Evolutionary conservation across 768 basidiomycete genomes (phyloP).

Genomic region (Pisolithus microcarpus): DNA sequence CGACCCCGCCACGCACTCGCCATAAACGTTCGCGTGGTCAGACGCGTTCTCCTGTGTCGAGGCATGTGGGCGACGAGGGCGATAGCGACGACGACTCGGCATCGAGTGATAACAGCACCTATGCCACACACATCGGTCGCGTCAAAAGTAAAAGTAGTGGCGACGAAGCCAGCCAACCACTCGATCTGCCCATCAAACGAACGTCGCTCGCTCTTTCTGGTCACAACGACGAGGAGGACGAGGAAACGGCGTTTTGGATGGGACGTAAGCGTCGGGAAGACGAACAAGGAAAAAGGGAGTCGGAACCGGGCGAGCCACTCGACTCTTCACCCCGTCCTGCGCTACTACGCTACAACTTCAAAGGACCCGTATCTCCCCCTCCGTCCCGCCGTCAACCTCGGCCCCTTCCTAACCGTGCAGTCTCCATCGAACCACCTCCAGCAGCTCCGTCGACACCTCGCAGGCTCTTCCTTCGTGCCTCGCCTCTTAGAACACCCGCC

Average conservation of each 20-base stretch:
- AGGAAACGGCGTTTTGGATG: slow-evolving; percentile 32
- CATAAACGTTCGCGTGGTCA: slow-evolving; percentile 41
- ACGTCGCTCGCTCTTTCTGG: slow-evolving; percentile 27
- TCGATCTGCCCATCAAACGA: slow-evolving; percentile 9
- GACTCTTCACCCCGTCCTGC: slow-evolving; percentile 30
- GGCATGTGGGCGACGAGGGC: slow-evolving; percentile 32
- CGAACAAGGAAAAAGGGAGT: slow-evolving; percentile 3
- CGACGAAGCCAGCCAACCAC: slow-evolving; percentile 5
- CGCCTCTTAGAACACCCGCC: slow-evolving; percentile 22
- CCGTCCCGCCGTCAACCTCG: slow-evolving; percentile 48
- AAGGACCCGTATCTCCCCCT: slow-evolving; percentile 56
- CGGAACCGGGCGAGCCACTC: slow-evolving; percentile 2
- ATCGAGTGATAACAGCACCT: slow-evolving; percentile 14
- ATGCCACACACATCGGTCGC: slow-evolving; percentile 9
- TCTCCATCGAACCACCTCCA: slow-evolving; percentile 18
- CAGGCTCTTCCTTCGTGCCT: slow-evolving; percentile 15
- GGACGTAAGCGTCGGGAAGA: slow-evolving; percentile 9
- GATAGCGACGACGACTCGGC: slow-evolving; percentile 32
- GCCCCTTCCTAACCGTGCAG: slow-evolving; percentile 20
- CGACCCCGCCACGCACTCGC: slow-evolving; percentile 58
- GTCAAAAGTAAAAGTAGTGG: slow-evolving; percentile 10
- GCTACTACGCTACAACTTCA: slow-evolving; percentile 26
- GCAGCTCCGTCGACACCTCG: slow-evolving; percentile 20
- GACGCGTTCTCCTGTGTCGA: slow-evolving; percentile 39
- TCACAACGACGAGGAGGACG: slow-evolving; percentile 49